These are phyloP conservation scores for Podospora fimiseda DNA, from an alignment of 495 filamentous ascomycete genomes.

Conservation along the genomic window DNA sequence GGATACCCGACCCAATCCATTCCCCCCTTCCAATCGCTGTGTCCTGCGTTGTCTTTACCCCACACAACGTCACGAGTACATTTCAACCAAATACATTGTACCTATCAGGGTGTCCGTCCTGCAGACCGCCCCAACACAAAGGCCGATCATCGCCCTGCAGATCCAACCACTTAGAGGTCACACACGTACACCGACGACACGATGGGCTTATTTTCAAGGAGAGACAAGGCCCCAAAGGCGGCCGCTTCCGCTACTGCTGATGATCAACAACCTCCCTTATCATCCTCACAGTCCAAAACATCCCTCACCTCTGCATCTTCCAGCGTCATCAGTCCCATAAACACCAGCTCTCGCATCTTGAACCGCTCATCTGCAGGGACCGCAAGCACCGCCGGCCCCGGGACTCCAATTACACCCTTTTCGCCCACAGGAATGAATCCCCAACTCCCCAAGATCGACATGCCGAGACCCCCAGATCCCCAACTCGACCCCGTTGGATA, in stretches of 20 bases:
- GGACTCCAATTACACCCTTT: constrained; percentile 38
- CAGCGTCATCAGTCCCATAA: constrained; percentile 28
- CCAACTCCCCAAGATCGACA: constrained; percentile 49
- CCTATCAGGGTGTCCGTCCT: too few relatives aligned
- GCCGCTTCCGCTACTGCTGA: too few relatives aligned
- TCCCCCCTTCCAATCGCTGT: constrained; percentile 10
- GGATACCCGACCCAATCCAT: too few relatives aligned
- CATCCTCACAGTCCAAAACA: constrained; percentile 28
- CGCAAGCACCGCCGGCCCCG: constrained; percentile 32
- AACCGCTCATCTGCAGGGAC: constrained; percentile 34
- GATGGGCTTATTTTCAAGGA: constrained; percentile 50
- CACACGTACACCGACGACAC: constrained; percentile 8
- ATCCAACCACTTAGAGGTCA: constrained; percentile 8
- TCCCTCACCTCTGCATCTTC: constrained; percentile 31
- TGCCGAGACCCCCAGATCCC: constrained; percentile 85
- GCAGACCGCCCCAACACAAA: constrained; percentile 14
- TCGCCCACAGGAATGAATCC: constrained; percentile 33
- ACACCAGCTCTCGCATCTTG: constrained; percentile 25
- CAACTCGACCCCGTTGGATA: constrained; percentile 86
- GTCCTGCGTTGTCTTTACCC: constrained; percentile 5
- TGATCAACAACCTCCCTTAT: constrained; percentile 19
- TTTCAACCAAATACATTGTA: constrained; percentile 3
- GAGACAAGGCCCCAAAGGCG: constrained; percentile 41
- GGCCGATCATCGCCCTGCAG: constrained; percentile 11
- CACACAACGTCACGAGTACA: constrained; percentile 19